Evolutionary conservation across 2,329 filamentous ascomycete genomes (phyloP).

Genomic region (Ophiostoma novo-ulmi): DNA sequence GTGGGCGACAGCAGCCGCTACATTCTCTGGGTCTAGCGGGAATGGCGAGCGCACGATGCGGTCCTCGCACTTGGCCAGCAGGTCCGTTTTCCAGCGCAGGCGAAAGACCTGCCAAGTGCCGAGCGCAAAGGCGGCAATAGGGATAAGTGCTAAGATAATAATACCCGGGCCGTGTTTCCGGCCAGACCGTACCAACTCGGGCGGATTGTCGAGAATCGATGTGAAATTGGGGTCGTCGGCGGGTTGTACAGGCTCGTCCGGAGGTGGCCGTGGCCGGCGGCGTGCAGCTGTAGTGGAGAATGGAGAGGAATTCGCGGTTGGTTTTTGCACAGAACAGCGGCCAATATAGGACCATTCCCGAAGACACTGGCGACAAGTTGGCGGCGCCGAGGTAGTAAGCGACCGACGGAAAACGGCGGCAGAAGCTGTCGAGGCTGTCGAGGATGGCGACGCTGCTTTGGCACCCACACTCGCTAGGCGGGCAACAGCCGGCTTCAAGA

Average conservation of each 20-base stretch:
- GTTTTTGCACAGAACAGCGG: background rate
- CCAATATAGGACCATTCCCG: background rate
- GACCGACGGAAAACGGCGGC: slow-evolving; percentile 8
- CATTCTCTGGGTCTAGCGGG: slow-evolving; percentile 67
- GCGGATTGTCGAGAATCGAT: slow-evolving; percentile 82
- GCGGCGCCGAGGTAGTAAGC: background rate
- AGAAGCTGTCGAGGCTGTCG: slow-evolving; percentile 7
- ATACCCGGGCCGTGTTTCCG: slow-evolving; percentile 72
- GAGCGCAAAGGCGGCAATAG: slow-evolving; percentile 80
- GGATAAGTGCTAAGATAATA: slow-evolving; percentile 79
- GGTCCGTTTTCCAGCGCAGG: slow-evolving; percentile 86
- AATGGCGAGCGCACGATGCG: slow-evolving; percentile 79
- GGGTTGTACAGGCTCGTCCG: slow-evolving; percentile 38
- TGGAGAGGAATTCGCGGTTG: background rate
- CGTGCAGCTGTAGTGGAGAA: slow-evolving; percentile 18
- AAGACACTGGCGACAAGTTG: slow-evolving; percentile 18
- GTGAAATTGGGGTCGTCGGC: slow-evolving; percentile 74
- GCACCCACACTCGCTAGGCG: background rate
- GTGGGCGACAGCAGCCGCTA: slow-evolving; percentile 74
- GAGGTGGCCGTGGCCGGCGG: slow-evolving; percentile 10
- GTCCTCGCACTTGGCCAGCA: slow-evolving; percentile 89
- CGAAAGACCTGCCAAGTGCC: slow-evolving; percentile 95
- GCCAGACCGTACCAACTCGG: slow-evolving; percentile 70
- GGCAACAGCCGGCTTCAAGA: slow-evolving; percentile 14
- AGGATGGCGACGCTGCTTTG: background rate